Evolutionary conservation across 1,139 yeast genomes (phyloP), one percentile per base, ranked within the genome.

Genomic region (Sugiyamaella neomexicana): DNA sequence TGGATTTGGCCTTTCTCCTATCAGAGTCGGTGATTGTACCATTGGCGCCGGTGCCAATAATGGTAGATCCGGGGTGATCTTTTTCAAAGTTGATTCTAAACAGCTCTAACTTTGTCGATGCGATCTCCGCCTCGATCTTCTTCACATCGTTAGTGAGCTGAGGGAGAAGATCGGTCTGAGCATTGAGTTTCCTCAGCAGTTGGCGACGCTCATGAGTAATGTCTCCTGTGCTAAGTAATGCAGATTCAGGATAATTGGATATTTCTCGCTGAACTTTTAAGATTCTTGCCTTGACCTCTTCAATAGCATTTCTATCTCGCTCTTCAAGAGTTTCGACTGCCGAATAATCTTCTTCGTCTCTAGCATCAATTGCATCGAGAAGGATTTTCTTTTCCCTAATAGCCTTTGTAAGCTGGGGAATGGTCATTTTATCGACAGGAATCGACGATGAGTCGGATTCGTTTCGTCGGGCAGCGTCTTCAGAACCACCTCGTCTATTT

Each of bases 11-110:
- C 65, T 86, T 86, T 56, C 86, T 79, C 57, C 87, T 79, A 66
- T 91, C 97, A 13, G 81, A 73, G 37, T 89, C 96, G 2, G 97
- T 89, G 8, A 89, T 79, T 59, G 83, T 82, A 13, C 97, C 97
- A 64, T 85, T 82, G 37, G 90, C 85, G 1, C 97, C 97, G 12
- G 95, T 82, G 1, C 97, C 97, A 23, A 78, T 76, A 50, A 89
- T 78, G 1, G 81, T 75, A 38, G 83, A 79, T 15, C 81, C 80
- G 12, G 97, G 97, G 64, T 88, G 80, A 57, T 81, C 81, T 60
- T 80, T 79, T 53, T 75, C 77, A 60, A 85, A 72, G 54, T 77
- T 72, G 40, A 75, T 68, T 62, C 85, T 81, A 65, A 80, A 82
- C 20, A 86, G 64, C 61, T 85, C 88, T 49, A 87, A 72, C 63